Evolutionary conservation across 139 green algal genomes (phyloP).

Genomic region (Volvox africanus): DNA sequence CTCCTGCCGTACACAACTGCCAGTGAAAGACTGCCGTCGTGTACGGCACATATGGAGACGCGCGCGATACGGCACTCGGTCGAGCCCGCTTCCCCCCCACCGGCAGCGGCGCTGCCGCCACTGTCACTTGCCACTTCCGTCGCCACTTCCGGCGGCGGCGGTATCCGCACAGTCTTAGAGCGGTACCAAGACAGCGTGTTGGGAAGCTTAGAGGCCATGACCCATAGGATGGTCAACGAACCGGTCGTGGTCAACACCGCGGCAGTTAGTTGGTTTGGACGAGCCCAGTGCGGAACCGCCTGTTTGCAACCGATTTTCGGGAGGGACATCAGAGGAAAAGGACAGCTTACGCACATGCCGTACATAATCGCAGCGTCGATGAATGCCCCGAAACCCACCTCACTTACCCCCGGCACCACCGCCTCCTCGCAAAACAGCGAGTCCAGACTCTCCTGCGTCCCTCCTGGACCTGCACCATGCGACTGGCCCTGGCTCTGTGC

Average conservation of each 20-base stretch:
- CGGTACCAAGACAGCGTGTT: conserved; percentile 15
- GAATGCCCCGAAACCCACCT: background rate
- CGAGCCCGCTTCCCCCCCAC: background rate
- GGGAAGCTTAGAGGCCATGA: conserved; percentile 29
- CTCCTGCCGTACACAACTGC: conserved; percentile 31
- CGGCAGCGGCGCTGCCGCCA: background rate
- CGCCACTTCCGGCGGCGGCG: background rate
- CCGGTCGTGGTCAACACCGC: background rate
- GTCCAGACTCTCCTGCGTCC: background rate
- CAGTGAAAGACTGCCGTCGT: background rate
- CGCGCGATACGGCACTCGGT: background rate
- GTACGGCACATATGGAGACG: background rate
- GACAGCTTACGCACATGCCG: background rate
- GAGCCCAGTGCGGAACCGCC: conserved; percentile 41
- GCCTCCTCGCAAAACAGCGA: conserved; percentile 24
- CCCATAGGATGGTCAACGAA: conserved; percentile 4
- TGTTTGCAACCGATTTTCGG: background rate
- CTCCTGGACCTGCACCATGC: background rate
- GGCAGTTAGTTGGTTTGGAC: conserved; percentile 17
- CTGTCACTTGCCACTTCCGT: too few relatives aligned
- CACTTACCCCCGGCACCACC: conserved; percentile 2
- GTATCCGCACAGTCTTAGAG: background rate
- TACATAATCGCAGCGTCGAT: background rate
- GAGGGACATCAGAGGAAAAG: background rate
- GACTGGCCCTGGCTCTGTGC: background rate